phyloP scores from a whole-genome alignment of 176 grass and related monocot species.

The Olyra latifolia region DNA sequence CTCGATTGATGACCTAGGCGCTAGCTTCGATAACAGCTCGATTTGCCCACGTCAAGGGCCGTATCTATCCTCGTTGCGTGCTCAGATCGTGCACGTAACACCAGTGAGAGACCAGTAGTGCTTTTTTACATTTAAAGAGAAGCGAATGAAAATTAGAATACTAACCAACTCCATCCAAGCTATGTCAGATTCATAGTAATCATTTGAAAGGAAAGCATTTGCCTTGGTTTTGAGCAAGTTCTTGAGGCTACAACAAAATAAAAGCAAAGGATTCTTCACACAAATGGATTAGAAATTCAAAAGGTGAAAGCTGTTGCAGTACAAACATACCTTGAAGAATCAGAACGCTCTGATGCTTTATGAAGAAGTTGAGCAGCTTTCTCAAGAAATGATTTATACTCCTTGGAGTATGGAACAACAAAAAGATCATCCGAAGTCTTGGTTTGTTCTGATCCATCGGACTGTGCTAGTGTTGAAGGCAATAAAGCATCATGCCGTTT shows the following conservation, averaged over 20 bases:
- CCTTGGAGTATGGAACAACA: constrained; percentile 77
- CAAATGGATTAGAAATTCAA: constrained; percentile 12
- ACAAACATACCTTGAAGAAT: constrained; percentile 69
- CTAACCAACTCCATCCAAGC: constrained; percentile 97
- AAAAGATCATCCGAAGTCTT: constrained; percentile 73
- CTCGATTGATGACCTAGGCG: no score
- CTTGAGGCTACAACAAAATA: constrained; percentile 66
- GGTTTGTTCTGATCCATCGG: constrained; percentile 23
- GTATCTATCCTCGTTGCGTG: no score
- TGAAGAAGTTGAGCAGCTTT: constrained; percentile 69
- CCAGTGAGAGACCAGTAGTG: neutral
- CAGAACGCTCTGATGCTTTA: constrained; percentile 72
- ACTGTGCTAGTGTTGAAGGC: constrained; percentile 15
- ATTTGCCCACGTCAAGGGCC: no score
- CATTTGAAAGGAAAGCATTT: constrained; percentile 87
- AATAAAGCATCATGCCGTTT: constrained; percentile 56
- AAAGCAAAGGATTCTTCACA: constrained; percentile 20
- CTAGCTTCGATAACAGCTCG: no score
- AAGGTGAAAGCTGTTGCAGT: neutral
- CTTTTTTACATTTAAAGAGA: neutral
- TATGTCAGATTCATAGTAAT: constrained; percentile 97
- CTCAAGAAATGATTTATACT: constrained; percentile 69
- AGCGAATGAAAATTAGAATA: constrained; percentile 21
- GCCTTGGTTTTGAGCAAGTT: constrained; percentile 84
- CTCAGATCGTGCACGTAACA: no score